Evolutionary conservation across 306 rosid genomes (phyloP).

Genomic region (Cyclanthera cordifolia): DNA sequence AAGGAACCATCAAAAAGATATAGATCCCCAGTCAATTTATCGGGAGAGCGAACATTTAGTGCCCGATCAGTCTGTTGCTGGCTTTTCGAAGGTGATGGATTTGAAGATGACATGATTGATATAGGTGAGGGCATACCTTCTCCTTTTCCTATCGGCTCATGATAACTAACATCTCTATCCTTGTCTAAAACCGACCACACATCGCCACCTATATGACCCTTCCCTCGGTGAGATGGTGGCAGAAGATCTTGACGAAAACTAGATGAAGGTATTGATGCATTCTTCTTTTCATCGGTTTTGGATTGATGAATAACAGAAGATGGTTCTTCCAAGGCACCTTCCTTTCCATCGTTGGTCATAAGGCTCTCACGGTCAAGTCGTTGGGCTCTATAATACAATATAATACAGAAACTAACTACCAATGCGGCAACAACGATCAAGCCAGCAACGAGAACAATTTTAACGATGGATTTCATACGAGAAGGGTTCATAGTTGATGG

Average conservation of each 20-base stretch:
- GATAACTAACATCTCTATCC: constrained; percentile 18
- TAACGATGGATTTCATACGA: constrained; percentile 34
- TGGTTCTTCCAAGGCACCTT: constrained; percentile 24
- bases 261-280: constrained; percentile 22
- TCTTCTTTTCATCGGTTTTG: constrained; percentile 23
- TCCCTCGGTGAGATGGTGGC: constrained; percentile 16
- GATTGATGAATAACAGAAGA: constrained; percentile 25
- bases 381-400: constrained; percentile 29
- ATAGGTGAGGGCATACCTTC: constrained; percentile 38
- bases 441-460: constrained; percentile 44
- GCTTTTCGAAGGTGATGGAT: constrained; percentile 48
- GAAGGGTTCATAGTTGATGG: constrained; percentile 20
- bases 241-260: constrained; percentile 14
- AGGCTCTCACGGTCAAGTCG: constrained; percentile 19
- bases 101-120: constrained; percentile 43
- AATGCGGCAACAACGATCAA: constrained; percentile 34
- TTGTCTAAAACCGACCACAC: constrained; percentile 23
- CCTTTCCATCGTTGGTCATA: constrained; percentile 19
- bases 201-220: constrained; percentile 15
- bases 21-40: constrained; percentile 51
- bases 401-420: constrained; percentile 30
- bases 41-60: constrained; percentile 38
- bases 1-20: constrained; percentile 53
- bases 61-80: constrained; percentile 27
- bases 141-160: constrained; percentile 27